Conservation (phyloP, 75 land plant genomes). For the Picea sitchensis region DNA sequence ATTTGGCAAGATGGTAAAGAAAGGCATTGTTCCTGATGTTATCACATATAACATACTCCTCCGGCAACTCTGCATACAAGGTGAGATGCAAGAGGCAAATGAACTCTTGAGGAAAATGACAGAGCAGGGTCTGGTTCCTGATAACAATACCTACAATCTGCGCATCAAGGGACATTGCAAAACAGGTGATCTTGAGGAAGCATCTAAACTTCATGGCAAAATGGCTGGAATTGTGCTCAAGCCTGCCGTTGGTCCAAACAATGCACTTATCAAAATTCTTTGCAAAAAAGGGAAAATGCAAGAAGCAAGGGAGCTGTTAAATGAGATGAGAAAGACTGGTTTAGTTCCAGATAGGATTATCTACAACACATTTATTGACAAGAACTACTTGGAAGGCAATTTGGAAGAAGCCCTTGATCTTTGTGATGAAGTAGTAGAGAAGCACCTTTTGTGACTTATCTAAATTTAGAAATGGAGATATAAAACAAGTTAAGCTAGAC, state of each 20-base stretch:
- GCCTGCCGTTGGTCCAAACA: constrained; percentile 41
- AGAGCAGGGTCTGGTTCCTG: constrained; percentile 43
- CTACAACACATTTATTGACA: constrained; percentile 56
- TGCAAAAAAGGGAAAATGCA: constrained; percentile 51
- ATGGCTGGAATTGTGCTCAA: constrained; percentile 51
- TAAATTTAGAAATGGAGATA: background rate
- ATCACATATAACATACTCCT: constrained; percentile 68
- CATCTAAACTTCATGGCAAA: constrained; percentile 51
- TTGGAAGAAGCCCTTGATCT: constrained; percentile 49
- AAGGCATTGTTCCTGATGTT: constrained; percentile 60
- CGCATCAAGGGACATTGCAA: constrained; percentile 64
- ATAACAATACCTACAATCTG: constrained; percentile 73
- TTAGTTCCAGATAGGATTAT: constrained; percentile 48
- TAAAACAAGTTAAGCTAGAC: background rate
- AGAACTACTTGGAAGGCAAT: constrained; percentile 42
- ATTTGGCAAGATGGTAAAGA: constrained; percentile 60
- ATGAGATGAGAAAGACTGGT: constrained; percentile 66
- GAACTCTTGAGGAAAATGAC: constrained; percentile 50
- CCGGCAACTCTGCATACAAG: constrained; percentile 42
- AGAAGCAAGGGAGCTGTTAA: constrained; percentile 65
- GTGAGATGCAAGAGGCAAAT: constrained; percentile 32
- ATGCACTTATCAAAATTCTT: constrained; percentile 61
- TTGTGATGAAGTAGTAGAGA: constrained; percentile 57
- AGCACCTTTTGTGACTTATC: constrained; percentile 8
- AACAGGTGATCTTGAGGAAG: constrained; percentile 61